Evolutionary conservation across 345 rosid genomes (phyloP).

Genomic region (Passiflora organensis): DNA sequence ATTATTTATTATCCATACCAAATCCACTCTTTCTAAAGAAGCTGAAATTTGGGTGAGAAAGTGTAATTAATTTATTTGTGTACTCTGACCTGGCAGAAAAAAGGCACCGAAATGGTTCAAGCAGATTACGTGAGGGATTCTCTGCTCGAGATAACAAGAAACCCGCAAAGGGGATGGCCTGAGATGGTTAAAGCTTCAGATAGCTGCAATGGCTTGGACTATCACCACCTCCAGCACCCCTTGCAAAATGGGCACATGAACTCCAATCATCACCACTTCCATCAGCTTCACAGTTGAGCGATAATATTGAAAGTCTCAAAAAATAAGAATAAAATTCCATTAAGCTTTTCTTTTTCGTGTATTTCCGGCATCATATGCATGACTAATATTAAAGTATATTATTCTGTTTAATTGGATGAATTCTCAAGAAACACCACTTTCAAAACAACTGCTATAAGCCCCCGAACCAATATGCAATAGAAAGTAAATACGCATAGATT

Average conservation of each 20-base stretch:
- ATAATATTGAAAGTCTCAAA: too few species aligned
- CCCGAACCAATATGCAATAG: too few species aligned
- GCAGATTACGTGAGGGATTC: slow-evolving; percentile 77
- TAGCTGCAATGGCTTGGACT: slow-evolving; percentile 29
- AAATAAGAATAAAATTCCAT: too few species aligned
- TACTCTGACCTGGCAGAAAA: slow-evolving; percentile 47
- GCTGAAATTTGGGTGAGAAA: too few species aligned
- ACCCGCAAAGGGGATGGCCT: slow-evolving; percentile 48
- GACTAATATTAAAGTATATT: too few species aligned
- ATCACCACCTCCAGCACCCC: slow-evolving; percentile 24
- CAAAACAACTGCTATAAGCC: too few species aligned
- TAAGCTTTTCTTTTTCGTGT: too few species aligned
- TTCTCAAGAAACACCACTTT: too few species aligned
- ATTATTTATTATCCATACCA: not conserved
- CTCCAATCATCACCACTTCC: slow-evolving; percentile 38
- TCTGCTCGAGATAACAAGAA: slow-evolving; percentile 63
- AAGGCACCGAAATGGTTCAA: slow-evolving; percentile 63
- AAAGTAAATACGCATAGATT: too few species aligned
- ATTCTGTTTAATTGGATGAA: too few species aligned
- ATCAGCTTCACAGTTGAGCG: slow-evolving; percentile 1
- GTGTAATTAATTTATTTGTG: not conserved
- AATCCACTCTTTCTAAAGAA: too few species aligned
- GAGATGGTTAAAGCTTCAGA: slow-evolving; percentile 41
- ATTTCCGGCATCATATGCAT: too few species aligned
- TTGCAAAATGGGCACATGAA: slow-evolving; percentile 14